Conservation (phyloP, 441 rosid species). For the Theobroma grandiflorum region DNA sequence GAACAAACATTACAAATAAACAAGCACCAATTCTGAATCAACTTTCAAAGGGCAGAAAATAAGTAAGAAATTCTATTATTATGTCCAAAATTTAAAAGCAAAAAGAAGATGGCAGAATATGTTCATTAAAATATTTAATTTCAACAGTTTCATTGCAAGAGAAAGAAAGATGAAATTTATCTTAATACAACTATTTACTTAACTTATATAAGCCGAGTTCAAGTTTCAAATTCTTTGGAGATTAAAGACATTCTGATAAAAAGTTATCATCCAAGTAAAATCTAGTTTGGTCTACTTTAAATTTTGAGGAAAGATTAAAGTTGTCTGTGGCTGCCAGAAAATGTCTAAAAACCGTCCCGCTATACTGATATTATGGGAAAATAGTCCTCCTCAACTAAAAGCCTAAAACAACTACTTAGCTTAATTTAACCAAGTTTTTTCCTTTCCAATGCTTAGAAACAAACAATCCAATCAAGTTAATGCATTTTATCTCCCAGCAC, state of each 20-base stretch:
- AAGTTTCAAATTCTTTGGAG: background rate
- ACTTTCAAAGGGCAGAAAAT: background rate
- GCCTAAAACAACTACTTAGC: conserved; percentile 21
- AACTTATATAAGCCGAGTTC: background rate
- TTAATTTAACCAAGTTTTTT: background rate
- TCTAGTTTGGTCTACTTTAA: background rate
- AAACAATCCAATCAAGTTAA: background rate
- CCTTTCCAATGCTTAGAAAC: background rate
- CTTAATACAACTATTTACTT: background rate
- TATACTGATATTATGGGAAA: background rate
- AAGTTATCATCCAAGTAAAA: conserved; percentile 14
- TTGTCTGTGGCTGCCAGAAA: background rate
- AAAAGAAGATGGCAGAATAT: background rate
- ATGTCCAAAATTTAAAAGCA: conserved; percentile 5
- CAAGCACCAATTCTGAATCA: conserved; percentile 14
- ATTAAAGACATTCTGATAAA: background rate
- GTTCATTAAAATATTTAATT: background rate
- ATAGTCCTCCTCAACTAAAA: background rate
- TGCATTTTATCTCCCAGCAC: background rate
- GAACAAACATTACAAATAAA: background rate
- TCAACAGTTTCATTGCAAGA: too few species aligned
- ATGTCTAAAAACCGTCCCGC: background rate
- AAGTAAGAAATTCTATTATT: conserved; percentile 4
- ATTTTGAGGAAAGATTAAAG: background rate
- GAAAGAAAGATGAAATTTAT: too few species aligned